phyloP scores from a whole-genome alignment of 768 basidiomycete genomes.

The Phanerodontia chrysosporium region DNA sequence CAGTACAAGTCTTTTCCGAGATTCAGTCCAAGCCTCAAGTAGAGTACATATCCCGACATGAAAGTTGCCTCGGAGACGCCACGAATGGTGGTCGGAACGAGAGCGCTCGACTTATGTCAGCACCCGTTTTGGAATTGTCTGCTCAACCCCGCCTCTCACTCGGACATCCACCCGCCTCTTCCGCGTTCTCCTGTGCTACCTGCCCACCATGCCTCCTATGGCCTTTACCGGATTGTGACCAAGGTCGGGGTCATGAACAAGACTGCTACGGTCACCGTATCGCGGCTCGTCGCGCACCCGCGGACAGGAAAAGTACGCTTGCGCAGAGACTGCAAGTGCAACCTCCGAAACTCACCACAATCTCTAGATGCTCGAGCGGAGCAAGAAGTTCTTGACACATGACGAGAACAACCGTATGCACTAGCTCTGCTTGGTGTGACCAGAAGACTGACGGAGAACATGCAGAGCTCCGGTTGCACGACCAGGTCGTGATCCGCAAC shows the following conservation, averaged over 20 bases:
- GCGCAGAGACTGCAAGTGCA: background rate
- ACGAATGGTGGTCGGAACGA: too few relatives aligned
- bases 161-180: background rate
- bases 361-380: conserved; percentile 62
- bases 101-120: background rate
- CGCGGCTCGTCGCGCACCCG: conserved; percentile 67
- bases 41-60: too few relatives aligned
- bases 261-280: conserved; percentile 80
- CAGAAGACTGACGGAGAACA: background rate
- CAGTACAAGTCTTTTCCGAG: too few relatives aligned
- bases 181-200: background rate
- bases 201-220: conserved; percentile 68
- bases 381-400: conserved; percentile 76
- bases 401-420: conserved; percentile 67
- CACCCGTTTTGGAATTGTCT: background rate
- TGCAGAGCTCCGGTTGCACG: conserved; percentile 60
- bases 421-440: background rate
- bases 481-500: conserved; percentile 74
- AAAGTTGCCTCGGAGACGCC: too few relatives aligned
- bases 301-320: conserved; percentile 66
- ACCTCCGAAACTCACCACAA: background rate
- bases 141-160: background rate
- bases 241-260: conserved; percentile 83
- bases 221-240: conserved; percentile 70
- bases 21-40: too few relatives aligned